Evolutionary conservation across 2,329 filamentous ascomycete species (phyloP), one percentile per base, ranked within the genome.

Genomic region (Acrocalymma vagum): DNA sequence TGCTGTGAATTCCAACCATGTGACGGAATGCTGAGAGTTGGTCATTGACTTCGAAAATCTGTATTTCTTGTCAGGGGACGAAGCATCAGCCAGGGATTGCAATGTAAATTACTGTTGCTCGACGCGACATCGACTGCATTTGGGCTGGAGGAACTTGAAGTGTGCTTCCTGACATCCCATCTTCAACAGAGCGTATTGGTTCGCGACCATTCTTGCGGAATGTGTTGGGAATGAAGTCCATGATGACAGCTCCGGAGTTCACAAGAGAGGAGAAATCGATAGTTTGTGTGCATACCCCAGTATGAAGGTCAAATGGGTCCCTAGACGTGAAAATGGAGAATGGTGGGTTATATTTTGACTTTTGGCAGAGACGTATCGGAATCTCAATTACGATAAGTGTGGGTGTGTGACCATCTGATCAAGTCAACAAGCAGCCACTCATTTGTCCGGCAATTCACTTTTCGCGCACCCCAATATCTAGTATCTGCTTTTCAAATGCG

Each of bases 1-100:
- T 54, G 29, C 53, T 58, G 33, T 61, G 51, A 30, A 63, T 63
- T 11, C 59, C 59, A 7, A 63, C 49, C 42, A 63, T 54, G 28
- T 58, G 54, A 9, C 59, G 44, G 36, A 61, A 63, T 14, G 40
- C 51, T 14, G 53, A 33, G 9, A 63, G 54, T 26, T 55, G 38
- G 30, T 47, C 50, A 25, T 53, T 45, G 2, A 31, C 22, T 29
- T 46, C 38, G 20, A 51, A 18, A 8, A 48, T 31, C 48, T 42
- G 5, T 17, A 14, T 17, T 30, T 18, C 34, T 31, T 4, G 9
- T 22, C 36, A 9, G 14, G 2, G 14, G 15, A 7, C 3, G 6
- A 9, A 10, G 4, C 22, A 39, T 27, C 5, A 9, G 4, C 27
- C 18, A 20, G 11, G 4, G 2, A 3, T 13, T 35, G 13, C 11